These are phyloP conservation scores for Coniochaeta sp. DNA, from an alignment of 2,329 filamentous ascomycete genomes.

Conservation along the genomic window DNA sequence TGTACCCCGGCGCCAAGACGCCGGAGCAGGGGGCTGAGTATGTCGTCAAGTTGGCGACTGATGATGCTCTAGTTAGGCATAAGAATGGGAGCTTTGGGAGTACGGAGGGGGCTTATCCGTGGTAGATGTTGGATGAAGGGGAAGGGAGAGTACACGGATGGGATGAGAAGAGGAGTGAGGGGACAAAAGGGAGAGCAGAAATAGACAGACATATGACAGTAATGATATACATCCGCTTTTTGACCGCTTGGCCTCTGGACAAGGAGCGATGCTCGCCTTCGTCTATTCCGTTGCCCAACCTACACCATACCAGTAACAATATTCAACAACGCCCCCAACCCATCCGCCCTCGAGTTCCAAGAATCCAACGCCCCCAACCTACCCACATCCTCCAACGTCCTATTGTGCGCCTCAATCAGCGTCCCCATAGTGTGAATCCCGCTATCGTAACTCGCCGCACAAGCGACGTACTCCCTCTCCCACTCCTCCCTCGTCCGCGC, in stretches of 20 bases:
- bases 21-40: slow-evolving; percentile 1
- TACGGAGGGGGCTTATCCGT: neutral
- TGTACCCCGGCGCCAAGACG: neutral
- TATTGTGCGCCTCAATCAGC: neutral
- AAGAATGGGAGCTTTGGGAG: neutral
- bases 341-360: neutral
- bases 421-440: neutral
- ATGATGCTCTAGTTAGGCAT: neutral
- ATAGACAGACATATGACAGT: too few relatives aligned
- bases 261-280: neutral
- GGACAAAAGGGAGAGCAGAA: too few relatives aligned
- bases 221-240: too few relatives aligned
- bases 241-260: neutral
- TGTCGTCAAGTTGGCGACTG: slow-evolving; percentile 1
- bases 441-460: neutral
- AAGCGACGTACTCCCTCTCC: neutral
- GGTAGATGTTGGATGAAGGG: neutral
- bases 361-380: neutral
- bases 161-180: too few relatives aligned
- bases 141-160: too few relatives aligned
- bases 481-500: neutral
- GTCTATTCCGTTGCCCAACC: neutral
- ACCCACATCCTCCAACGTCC: neutral
- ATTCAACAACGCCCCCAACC: neutral
- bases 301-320: neutral